phyloP scores from a whole-genome alignment of 2,329 filamentous ascomycete species.

The Ceratocystis harringtonii region DNA sequence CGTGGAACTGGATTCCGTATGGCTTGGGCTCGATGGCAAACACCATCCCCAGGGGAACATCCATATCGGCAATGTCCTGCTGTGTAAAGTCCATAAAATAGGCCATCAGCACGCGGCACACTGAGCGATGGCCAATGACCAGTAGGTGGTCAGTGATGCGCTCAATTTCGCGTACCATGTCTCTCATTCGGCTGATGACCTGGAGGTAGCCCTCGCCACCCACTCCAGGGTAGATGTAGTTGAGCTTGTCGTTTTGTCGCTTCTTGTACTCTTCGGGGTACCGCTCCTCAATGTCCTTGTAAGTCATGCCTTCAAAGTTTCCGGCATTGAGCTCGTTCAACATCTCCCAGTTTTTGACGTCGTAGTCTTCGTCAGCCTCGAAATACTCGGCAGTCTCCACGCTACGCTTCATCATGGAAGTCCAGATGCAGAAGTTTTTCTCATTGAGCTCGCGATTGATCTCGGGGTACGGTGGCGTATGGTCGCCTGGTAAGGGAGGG shows the following conservation, averaged over 20 bases:
- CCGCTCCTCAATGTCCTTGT: slow-evolving; percentile 69
- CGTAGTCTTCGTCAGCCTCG: slow-evolving; percentile 80
- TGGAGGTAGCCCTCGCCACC: slow-evolving; percentile 94
- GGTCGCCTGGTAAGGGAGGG: slow-evolving; percentile 80
- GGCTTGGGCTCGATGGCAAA: slow-evolving; percentile 95
- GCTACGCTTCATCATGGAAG: slow-evolving; percentile 84
- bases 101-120: slow-evolving; percentile 81
- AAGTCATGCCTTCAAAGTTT: slow-evolving; percentile 86
- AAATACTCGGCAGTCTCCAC: slow-evolving; percentile 82
- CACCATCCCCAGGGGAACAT: slow-evolving; percentile 83
- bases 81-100: slow-evolving; percentile 91
- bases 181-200: slow-evolving; percentile 84
- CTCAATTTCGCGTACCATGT: slow-evolving; percentile 94
- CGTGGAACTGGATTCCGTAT: slow-evolving; percentile 93
- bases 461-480: slow-evolving; percentile 88
- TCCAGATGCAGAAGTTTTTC: slow-evolving; percentile 97
- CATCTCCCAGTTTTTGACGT: slow-evolving; percentile 96
- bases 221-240: slow-evolving; percentile 90
- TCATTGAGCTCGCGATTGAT: slow-evolving; percentile 52
- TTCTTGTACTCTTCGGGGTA: slow-evolving; percentile 69
- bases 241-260: slow-evolving; percentile 73
- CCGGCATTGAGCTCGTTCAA: slow-evolving; percentile 92
- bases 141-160: slow-evolving; percentile 92
- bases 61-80: slow-evolving; percentile 84
- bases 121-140: slow-evolving; percentile 81